Percentiles rank a stretch among this genome's conserved stretches.
These are phyloP conservation scores for Penicillium brasilianum DNA, from an alignment of 2,329 filamentous ascomycete species.

Conservation along the genomic window DNA sequence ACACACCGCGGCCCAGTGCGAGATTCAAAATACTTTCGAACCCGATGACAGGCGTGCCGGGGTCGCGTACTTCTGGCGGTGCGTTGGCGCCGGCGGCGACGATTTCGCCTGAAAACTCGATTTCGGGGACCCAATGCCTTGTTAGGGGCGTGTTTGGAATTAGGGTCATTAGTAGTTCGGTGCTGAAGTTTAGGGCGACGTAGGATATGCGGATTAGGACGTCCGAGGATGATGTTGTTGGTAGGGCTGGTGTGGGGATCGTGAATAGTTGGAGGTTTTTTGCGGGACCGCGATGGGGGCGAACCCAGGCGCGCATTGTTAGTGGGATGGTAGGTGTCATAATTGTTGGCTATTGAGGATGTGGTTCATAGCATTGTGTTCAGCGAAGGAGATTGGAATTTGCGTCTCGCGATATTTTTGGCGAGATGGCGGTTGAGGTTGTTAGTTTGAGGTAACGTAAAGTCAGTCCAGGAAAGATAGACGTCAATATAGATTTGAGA, in stretches of 20 bases:
- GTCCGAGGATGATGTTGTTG: constrained; percentile 18
- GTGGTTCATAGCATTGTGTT: background rate
- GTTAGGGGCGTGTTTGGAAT: constrained; percentile 21
- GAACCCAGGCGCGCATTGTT: constrained; percentile 22
- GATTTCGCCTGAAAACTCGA: constrained; percentile 27
- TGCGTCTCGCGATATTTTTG: too few relatives aligned
- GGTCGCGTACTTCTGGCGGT: constrained; percentile 21
- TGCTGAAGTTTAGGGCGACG: constrained; percentile 23
- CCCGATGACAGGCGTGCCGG: constrained; percentile 19
- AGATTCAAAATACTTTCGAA: constrained; percentile 16
- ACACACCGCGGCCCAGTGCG: constrained; percentile 16
- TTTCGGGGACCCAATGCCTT: constrained; percentile 21
- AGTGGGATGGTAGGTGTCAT: constrained; percentile 5
- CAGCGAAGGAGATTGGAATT: background rate
- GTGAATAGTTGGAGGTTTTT: constrained; percentile 10
- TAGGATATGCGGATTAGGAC: constrained; percentile 28
- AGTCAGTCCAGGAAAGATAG: too few relatives aligned
- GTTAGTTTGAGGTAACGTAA: too few relatives aligned
- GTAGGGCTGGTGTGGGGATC: constrained; percentile 19
- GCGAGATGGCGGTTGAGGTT: too few relatives aligned
- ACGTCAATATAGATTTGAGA: background rate
- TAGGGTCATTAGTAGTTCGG: constrained; percentile 11
- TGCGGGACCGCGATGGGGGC: constrained; percentile 11
- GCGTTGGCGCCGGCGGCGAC: constrained; percentile 20
- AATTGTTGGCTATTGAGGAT: background rate